Percentiles rank a stretch among this genome's conserved stretches.
Conservation (phyloP, 768 basidiomycete species). For the Guyanaporus albipodus region DNA sequence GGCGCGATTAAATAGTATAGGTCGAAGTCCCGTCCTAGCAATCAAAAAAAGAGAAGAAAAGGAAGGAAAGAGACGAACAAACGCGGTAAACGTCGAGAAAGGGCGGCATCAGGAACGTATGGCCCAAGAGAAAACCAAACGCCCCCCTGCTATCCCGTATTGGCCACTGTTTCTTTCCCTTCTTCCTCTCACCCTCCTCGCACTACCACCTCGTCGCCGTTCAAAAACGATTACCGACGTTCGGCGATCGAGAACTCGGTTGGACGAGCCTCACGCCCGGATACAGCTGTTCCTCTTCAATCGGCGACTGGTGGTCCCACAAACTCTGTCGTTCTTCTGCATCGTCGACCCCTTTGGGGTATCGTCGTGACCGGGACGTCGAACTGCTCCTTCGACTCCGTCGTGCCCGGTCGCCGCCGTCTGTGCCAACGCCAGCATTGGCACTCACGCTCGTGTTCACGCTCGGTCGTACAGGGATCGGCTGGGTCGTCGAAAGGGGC, state of each 20-base stretch:
- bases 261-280: slow-evolving; percentile 41
- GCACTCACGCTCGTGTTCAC: not conserved
- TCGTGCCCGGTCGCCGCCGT: slow-evolving; percentile 13
- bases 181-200: too few species aligned
- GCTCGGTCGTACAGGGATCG: slow-evolving; percentile 3
- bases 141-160: too few species aligned
- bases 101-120: too few species aligned
- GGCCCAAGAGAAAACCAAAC: too few species aligned
- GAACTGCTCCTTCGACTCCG: slow-evolving; percentile 35
- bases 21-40: too few species aligned
- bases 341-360: slow-evolving; percentile 48
- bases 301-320: slow-evolving; percentile 37
- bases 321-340: slow-evolving; percentile 58
- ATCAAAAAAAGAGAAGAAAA: too few species aligned
- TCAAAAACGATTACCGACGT: slow-evolving; percentile 19
- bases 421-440: not conserved
- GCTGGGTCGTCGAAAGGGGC: slow-evolving; percentile 1
- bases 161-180: not conserved
- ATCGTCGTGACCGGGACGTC: slow-evolving; percentile 47
- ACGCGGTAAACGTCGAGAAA: too few species aligned
- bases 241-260: slow-evolving; percentile 10
- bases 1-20: too few species aligned
- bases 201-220: not conserved
- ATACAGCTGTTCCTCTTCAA: slow-evolving; percentile 17
- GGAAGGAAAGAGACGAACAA: too few species aligned